phyloP scores from a whole-genome alignment of 1,284 basidiomycete species.

The Farysia itapuensis region DNA sequence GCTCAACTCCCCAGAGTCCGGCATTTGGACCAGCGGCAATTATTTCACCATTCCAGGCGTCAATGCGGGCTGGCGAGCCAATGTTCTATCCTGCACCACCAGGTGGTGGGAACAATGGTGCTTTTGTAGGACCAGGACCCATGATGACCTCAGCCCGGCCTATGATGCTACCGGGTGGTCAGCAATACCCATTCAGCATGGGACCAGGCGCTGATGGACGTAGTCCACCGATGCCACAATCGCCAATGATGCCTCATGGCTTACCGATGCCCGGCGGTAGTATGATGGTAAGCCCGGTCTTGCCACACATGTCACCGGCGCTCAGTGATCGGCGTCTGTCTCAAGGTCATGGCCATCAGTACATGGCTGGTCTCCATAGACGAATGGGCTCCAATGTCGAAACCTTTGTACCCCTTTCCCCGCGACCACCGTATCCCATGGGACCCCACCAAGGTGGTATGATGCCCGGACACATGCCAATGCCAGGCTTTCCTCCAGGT shows the following conservation, averaged over 20 bases:
- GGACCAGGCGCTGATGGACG: slow-evolving; percentile 9
- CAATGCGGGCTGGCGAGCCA: slow-evolving; percentile 28
- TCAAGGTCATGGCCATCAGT: slow-evolving; percentile 15
- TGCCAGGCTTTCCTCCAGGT: slow-evolving; percentile 18
- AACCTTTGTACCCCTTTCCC: slow-evolving; percentile 18
- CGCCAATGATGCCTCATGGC: slow-evolving; percentile 30
- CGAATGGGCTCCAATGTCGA: slow-evolving; percentile 19
- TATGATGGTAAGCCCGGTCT: no score
- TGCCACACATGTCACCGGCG: slow-evolving; percentile 11
- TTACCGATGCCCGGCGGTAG: slow-evolving; percentile 18
- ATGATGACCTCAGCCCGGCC: slow-evolving; percentile 15
- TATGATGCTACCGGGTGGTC: slow-evolving; percentile 13
- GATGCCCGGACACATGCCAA: slow-evolving; percentile 12
- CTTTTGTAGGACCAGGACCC: slow-evolving; percentile 10
- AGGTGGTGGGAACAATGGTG: slow-evolving; percentile 5
- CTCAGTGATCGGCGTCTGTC: slow-evolving; percentile 10
- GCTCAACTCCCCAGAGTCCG: slow-evolving; percentile 33
- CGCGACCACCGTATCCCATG: slow-evolving; percentile 19
- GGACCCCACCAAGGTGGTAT: slow-evolving; percentile 16
- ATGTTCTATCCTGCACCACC: slow-evolving; percentile 16
- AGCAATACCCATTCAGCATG: slow-evolving; percentile 13
- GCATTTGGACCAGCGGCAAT: slow-evolving; percentile 25
- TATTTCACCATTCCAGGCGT: slow-evolving; percentile 6
- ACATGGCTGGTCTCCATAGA: slow-evolving; percentile 10
- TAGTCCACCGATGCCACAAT: slow-evolving; percentile 15